Evolutionary conservation across 805 yeast species (phyloP).

Genomic region (Zygotorulaspora chibaensis): DNA sequence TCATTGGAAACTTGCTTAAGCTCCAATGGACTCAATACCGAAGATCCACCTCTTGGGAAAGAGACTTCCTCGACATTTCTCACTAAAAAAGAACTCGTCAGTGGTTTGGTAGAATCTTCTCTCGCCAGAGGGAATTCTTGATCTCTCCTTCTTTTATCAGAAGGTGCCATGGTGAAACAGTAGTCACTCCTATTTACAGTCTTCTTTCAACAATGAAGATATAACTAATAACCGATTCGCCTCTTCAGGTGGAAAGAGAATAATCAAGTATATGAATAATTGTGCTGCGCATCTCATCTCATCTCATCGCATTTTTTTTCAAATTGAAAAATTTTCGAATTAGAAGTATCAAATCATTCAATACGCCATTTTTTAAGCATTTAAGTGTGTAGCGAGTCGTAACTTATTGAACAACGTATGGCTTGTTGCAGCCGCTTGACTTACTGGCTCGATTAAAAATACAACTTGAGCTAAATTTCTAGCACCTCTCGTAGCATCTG

Average conservation of each 20-base stretch:
- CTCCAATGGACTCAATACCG: slow-evolving; percentile 83
- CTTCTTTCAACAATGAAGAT: background rate
- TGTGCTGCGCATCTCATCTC: slow-evolving; percentile 18
- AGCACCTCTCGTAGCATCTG: too few species aligned
- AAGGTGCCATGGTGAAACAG: slow-evolving; percentile 10
- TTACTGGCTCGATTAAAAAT: too few species aligned
- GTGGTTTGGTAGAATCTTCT: slow-evolving; percentile 39
- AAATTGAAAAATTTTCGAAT: slow-evolving; percentile 14
- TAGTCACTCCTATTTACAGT: background rate
- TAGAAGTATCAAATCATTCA: slow-evolving; percentile 3
- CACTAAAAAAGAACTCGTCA: slow-evolving; percentile 36
- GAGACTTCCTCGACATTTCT: slow-evolving; percentile 38
- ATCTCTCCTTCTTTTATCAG: slow-evolving; percentile 47
- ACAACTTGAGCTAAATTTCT: too few species aligned
- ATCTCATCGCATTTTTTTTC: slow-evolving; percentile 20
- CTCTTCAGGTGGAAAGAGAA: background rate
- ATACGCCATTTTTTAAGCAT: background rate
- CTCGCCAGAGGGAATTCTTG: slow-evolving; percentile 42
- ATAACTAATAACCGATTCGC: background rate
- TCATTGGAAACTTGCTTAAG: slow-evolving; percentile 89
- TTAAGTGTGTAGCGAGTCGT: too few species aligned
- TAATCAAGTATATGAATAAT: background rate
- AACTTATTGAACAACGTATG: too few species aligned
- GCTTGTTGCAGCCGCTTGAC: too few species aligned
- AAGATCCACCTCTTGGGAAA: slow-evolving; percentile 95